Base-by-base conservation (phyloP, 2,329 filamentous ascomycete species). In the Mycosphaerella sp. region DNA sequence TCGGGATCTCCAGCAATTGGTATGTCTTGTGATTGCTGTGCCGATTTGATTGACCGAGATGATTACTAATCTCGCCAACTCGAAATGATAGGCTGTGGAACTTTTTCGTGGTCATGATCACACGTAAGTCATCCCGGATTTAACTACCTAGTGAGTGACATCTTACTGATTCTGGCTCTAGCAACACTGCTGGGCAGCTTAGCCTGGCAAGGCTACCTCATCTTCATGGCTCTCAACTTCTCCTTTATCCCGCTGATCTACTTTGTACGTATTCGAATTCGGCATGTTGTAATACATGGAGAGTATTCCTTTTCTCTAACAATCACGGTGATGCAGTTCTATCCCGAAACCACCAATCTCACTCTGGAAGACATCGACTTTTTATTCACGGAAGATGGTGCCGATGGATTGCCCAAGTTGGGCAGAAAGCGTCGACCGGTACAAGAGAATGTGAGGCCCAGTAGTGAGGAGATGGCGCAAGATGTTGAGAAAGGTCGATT, bases 191-290 rank as follows among this genome's bases (percentile, higher is more conserved):
- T 55, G 26, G 44, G 44, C n/a, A 55, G 53, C 44, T 66, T 81
- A 1, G 60, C 71, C 26, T 80, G 76, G 76, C 75, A 76, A 59
- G 74, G 73, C 0, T 80, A 80, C 57, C 66, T 80, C 2, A 78
- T 79, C 59, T 80, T 79, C 65, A 76, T 76, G 68, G 69, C 66
- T 23, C 69, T 76, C 8, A 78, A 79, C 59, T 69, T 78, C 21
- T 60, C 67, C 1, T 75, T 74, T 59, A 68, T 75, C 0, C 73
- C 73, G 1, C 66, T 79, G 2, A 69, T 79, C 26, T 79, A 74
- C 64, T 77, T 77, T 62, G 55, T 54, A 51, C 54, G 55, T 38
- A 8, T 14, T 12, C n/a, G 1, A 2, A 10, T n/a, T 41, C 17
- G 2, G 42, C 9, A n/a, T 38, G 23, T 23, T 3, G 21, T 21